Percentiles rank a stretch among this genome's conserved stretches.
Conservation (phyloP, 148 eudicot species). For the Camellia japonica region DNA sequence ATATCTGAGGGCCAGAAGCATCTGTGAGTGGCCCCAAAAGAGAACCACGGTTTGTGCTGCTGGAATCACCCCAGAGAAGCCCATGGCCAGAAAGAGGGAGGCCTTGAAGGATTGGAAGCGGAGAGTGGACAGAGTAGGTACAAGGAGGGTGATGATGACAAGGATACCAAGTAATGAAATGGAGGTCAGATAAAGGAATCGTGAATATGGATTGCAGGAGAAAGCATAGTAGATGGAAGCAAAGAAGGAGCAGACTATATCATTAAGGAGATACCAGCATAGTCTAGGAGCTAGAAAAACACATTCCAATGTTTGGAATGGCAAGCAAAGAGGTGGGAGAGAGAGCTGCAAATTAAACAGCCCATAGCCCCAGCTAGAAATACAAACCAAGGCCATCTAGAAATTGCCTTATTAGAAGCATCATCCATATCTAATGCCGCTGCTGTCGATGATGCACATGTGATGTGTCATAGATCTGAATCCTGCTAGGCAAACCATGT, state of each 20-base stretch:
- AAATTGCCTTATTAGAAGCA: too few relatives aligned
- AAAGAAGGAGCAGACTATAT: conserved; percentile 69
- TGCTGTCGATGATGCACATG: too few relatives aligned
- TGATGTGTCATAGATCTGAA: too few relatives aligned
- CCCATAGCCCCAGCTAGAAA: too few relatives aligned
- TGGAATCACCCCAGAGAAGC: conserved; percentile 74
- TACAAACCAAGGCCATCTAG: too few relatives aligned
- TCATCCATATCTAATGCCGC: too few relatives aligned
- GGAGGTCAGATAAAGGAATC: not conserved
- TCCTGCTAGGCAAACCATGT: too few relatives aligned
- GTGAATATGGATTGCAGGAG: too few relatives aligned
- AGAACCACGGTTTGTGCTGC: conserved; percentile 61
- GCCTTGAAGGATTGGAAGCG: conserved; percentile 61
- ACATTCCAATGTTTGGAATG: too few relatives aligned
- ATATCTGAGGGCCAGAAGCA: conserved; percentile 54
- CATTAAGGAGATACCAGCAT: conserved; percentile 83
- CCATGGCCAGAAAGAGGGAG: conserved; percentile 72
- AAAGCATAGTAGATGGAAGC: conserved; percentile 49
- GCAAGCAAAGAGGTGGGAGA: too few relatives aligned
- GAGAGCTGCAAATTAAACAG: too few relatives aligned
- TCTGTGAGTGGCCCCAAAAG: not conserved
- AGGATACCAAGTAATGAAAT: conserved; percentile 56
- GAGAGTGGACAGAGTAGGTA: conserved; percentile 56
- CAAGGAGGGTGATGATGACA: conserved; percentile 54
- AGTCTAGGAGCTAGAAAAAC: conserved; percentile 23